These are phyloP conservation scores for Corylus avellana DNA, from an alignment of 306 rosid species.

Conservation along the genomic window DNA sequence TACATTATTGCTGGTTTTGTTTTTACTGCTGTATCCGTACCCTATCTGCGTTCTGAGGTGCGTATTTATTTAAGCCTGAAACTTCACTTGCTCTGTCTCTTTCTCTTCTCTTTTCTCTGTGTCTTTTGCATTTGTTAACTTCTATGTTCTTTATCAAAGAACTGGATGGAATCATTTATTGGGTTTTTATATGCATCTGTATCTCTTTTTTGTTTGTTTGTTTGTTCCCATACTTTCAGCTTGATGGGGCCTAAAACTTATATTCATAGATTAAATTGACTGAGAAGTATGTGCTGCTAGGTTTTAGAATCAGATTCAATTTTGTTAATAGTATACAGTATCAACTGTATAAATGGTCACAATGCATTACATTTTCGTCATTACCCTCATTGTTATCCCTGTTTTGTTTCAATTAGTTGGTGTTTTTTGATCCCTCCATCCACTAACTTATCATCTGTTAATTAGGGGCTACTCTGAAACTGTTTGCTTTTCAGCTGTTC, in stretches of 20 bases:
- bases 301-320: neutral
- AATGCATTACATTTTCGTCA: neutral
- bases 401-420: neutral
- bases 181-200: neutral
- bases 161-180: neutral
- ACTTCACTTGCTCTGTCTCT: neutral
- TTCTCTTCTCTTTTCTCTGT: neutral
- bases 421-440: neutral
- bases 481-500: neutral
- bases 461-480: neutral
- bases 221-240: neutral
- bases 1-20: constrained; percentile 95
- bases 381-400: neutral
- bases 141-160: neutral
- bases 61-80: constrained; percentile 31
- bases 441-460: neutral
- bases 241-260: neutral
- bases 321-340: neutral
- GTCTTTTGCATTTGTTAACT: neutral
- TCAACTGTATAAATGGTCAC: neutral
- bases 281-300: neutral
- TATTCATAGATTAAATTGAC: neutral
- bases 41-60: constrained; percentile 99
- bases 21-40: constrained; percentile 81
- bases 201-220: neutral